These are phyloP conservation scores for Botrytis sinoallii DNA, from an alignment of 2,329 filamentous ascomycete species.

Conservation along the genomic window DNA sequence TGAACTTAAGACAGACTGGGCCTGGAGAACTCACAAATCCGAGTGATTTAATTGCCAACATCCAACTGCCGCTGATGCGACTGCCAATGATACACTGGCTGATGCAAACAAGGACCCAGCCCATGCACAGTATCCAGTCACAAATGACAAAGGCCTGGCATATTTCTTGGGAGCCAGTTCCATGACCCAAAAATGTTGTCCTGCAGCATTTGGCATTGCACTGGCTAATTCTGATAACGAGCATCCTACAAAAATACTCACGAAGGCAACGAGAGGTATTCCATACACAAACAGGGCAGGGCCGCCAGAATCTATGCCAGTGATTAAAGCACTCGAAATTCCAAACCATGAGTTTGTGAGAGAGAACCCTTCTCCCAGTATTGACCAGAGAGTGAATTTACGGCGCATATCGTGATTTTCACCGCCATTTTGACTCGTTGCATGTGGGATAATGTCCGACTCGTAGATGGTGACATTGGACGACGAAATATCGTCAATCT, in stretches of 20 bases:
- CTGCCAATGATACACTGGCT: constrained; percentile 14
- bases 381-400: constrained; percentile 18
- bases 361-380: constrained; percentile 16
- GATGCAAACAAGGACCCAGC: constrained; percentile 17
- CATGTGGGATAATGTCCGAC: not conserved
- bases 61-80: constrained; percentile 14
- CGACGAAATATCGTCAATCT: not conserved
- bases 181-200: constrained; percentile 19
- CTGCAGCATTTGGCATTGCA: constrained; percentile 20
- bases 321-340: constrained; percentile 18
- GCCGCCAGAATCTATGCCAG: constrained; percentile 15
- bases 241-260: constrained; percentile 13
- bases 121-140: constrained; percentile 18
- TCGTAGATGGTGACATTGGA: not conserved
- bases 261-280: constrained; percentile 4
- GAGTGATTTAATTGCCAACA: constrained; percentile 16
- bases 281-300: constrained; percentile 19
- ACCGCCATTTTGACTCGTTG: not conserved
- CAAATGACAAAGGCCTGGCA: constrained; percentile 14
- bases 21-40: constrained; percentile 5
- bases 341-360: constrained; percentile 20
- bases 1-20: not conserved
- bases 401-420: constrained; percentile 10
- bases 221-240: constrained; percentile 18
- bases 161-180: constrained; percentile 17